Evolutionary conservation across 2,329 filamentous ascomycete species (phyloP), one percentile per base, ranked within the genome.

Genomic region (Xylariaceae sp.): DNA sequence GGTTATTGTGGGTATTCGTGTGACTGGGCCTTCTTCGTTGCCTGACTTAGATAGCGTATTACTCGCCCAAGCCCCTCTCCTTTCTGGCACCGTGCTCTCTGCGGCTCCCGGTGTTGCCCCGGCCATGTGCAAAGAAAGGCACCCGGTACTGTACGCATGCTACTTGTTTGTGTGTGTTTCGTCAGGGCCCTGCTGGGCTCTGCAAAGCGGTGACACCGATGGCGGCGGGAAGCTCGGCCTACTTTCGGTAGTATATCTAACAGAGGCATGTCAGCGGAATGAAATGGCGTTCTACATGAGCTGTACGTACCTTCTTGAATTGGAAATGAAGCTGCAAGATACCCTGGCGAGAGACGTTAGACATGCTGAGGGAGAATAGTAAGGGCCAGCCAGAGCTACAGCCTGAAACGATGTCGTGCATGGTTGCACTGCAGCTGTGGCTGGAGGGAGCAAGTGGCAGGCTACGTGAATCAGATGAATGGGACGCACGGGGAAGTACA

Each of bases 241-340:
- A 69, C 50, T 69, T 69, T 44, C 67, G 61, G 52, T 69, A 69
- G 40, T 67, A 69, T 38, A 69, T 69, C 66, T 69, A 51, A 40
- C 23, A 23, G 32, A n/a, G 36, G 40, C 36, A 33, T 29, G 51
- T 65, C 36, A 64, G 56, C 41, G 52, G 29, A 21, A 17, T 37
- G 32, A 20, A 22, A 27, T 21, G 21, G n/a, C 20, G 35, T 22
- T 22, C 25, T 41, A 29, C 23, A 41, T 42, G 45, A 44, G 56
- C 47, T 33, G 22, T 68, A 8, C 62, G n/a, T 68, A 94, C 90
- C 82, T 95, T 95, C 69, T 97, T 98, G 76, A 97, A 96, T 67
- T 96, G 91, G 66, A 98, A 98, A 66, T 97, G 92, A 47, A 98
- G 79, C 70, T 96, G 91, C 47, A 98, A 73, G 58, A 97, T 95